These are phyloP conservation scores for Digitaria exilis DNA, from an alignment of 202 grass and related monocot species.

Conservation along the genomic window DNA sequence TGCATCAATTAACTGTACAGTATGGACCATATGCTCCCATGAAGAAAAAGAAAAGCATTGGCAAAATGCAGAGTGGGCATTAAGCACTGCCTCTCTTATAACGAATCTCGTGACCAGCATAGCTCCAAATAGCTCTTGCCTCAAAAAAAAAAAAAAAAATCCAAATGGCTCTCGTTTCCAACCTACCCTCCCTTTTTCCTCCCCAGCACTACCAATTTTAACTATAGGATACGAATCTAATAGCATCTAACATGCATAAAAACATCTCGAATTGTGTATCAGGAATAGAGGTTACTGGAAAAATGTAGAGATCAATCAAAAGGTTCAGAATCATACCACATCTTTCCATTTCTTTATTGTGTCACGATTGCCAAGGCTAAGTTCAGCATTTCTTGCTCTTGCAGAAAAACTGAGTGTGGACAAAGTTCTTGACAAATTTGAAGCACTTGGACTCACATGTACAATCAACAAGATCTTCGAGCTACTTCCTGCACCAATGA, in stretches of 20 bases:
- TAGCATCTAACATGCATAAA: not conserved
- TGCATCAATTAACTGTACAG: not conserved
- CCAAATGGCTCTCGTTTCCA: not conserved
- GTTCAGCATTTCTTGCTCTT: conserved; percentile 94
- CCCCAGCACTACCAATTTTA: not conserved
- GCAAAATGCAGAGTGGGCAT: not conserved
- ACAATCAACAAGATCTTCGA: conserved; percentile 92
- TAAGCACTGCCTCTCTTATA: not conserved
- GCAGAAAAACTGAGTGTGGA: conserved; percentile 86
- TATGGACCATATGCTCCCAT: not conserved
- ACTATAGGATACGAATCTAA: not conserved
- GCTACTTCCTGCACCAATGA: conserved; percentile 64
- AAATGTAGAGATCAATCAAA: conserved; percentile 30
- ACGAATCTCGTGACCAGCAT: not conserved
- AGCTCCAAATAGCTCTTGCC: not conserved
- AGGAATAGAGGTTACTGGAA: not conserved
- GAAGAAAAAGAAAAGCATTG: not conserved
- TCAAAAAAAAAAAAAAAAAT: too few relatives aligned
- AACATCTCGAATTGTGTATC: not conserved
- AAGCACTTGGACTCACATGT: conserved; percentile 90
- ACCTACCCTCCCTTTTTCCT: not conserved
- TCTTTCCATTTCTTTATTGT: conserved; percentile 99
- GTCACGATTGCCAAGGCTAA: conserved; percentile 98
- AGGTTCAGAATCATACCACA: conserved; percentile 65
- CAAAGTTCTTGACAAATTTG: conserved; percentile 90